A percentile compares a stretch with the other conserved stretches of the same genome.
phyloP scores from a whole-genome alignment of 208 protist genomes.

The Willaertia magna region DNA sequence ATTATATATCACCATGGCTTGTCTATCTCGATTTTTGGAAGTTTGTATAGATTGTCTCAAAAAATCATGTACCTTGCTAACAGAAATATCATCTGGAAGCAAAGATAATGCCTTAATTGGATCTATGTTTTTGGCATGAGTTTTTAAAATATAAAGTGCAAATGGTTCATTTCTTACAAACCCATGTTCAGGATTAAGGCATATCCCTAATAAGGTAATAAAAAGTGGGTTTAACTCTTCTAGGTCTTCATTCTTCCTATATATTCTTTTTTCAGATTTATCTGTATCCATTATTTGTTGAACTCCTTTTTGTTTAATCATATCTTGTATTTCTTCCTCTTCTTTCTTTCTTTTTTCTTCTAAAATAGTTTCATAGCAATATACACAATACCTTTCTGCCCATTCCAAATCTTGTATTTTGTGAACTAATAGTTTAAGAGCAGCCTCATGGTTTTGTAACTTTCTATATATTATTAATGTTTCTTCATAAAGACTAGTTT shows the following conservation, averaged over 20 bases:
- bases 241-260: background rate
- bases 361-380: background rate
- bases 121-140: background rate
- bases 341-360: background rate
- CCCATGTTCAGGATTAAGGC: background rate
- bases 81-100: background rate
- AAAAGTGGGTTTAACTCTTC: background rate
- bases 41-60: background rate
- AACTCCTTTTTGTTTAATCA: background rate
- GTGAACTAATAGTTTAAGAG: background rate
- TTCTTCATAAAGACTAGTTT: background rate
- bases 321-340: background rate
- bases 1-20: background rate
- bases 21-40: background rate
- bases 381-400: background rate
- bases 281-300: background rate
- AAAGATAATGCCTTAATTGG: background rate
- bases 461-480: conserved; percentile 2
- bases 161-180: background rate
- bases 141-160: background rate
- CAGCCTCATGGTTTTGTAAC: background rate
- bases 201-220: background rate
- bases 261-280: background rate
- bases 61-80: background rate
- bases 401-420: conserved; percentile 7